Conservation (phyloP, 1,284 basidiomycete species). For the Papiliotrema laurentii region DNA sequence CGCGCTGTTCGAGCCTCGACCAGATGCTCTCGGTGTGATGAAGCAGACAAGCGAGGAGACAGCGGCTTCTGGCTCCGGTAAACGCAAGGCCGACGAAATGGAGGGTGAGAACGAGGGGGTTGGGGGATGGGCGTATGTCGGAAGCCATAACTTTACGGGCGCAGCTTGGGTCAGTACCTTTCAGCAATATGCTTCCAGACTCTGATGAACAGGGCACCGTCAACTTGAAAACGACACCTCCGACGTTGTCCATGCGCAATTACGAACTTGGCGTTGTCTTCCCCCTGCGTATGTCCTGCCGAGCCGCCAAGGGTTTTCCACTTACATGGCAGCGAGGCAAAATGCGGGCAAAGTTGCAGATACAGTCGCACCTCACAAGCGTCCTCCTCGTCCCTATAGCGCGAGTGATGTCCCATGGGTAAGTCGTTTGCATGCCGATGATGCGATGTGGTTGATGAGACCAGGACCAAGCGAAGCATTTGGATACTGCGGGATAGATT, state of each 20-base stretch:
- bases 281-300: slow-evolving; percentile 32
- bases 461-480: slow-evolving; percentile 1
- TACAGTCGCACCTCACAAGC: slow-evolving; percentile 35
- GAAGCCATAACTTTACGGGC: slow-evolving; percentile 43
- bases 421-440: slow-evolving; percentile 16
- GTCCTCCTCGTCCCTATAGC: slow-evolving; percentile 38
- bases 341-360: slow-evolving; percentile 26
- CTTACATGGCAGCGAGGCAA: slow-evolving; percentile 18
- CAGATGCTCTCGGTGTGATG: slow-evolving; percentile 14
- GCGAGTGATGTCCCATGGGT: slow-evolving; percentile 39
- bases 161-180: slow-evolving; percentile 40
- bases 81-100: slow-evolving; percentile 32
- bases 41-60: too few relatives aligned
- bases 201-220: slow-evolving; percentile 29
- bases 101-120: slow-evolving; percentile 12
- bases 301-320: not conserved
- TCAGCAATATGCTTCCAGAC: not conserved
- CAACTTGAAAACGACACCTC: slow-evolving; percentile 33
- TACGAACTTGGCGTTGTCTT: slow-evolving; percentile 48
- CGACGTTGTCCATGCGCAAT: slow-evolving; percentile 32
- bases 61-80: too few relatives aligned
- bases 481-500: not conserved
- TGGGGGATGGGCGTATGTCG: slow-evolving; percentile 45
- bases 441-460: too few relatives aligned
- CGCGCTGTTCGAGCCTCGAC: slow-evolving; percentile 33